Evolutionary conservation across 176 grass and related monocot genomes (phyloP).

Genomic region (Lolium multiflorum): DNA sequence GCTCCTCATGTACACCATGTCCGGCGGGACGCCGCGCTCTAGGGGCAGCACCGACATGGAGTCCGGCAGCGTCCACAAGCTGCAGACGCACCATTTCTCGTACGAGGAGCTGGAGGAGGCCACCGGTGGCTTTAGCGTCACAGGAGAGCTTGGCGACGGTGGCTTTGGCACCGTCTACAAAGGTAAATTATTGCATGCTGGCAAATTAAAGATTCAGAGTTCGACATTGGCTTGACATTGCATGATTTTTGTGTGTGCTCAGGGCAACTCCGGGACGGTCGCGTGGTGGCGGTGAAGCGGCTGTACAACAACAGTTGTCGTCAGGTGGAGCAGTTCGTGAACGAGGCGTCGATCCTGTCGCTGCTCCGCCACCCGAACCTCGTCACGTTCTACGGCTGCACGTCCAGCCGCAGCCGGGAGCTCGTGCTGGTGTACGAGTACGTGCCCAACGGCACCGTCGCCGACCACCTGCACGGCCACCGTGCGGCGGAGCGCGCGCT

Average conservation of each 20-base stretch:
- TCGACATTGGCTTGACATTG: too few species aligned
- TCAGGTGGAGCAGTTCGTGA: conserved; percentile 77
- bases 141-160: conserved; percentile 67
- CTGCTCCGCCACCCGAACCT: conserved; percentile 78
- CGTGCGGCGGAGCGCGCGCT: conserved; percentile 49
- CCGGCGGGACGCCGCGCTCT: conserved; percentile 46
- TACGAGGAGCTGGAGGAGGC: conserved; percentile 83
- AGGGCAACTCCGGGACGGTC: conserved; percentile 69
- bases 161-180: conserved; percentile 94
- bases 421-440: conserved; percentile 88
- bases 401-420: conserved; percentile 79
- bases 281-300: conserved; percentile 79
- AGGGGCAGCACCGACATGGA: conserved; percentile 35
- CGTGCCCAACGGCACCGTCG: conserved; percentile 84
- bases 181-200: conserved; percentile 37
- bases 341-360: conserved; percentile 79
- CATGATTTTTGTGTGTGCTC: neutral
- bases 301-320: conserved; percentile 71
- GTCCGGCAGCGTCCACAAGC: conserved; percentile 43
- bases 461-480: conserved; percentile 80
- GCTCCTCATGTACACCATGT: conserved; percentile 43
- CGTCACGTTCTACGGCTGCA: conserved; percentile 80
- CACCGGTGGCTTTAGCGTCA: conserved; percentile 62
- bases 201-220: too few species aligned
- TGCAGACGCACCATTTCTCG: conserved; percentile 66